Base-by-base conservation (phyloP, 805 yeast species). In the Lipomyces sp. region DNA sequence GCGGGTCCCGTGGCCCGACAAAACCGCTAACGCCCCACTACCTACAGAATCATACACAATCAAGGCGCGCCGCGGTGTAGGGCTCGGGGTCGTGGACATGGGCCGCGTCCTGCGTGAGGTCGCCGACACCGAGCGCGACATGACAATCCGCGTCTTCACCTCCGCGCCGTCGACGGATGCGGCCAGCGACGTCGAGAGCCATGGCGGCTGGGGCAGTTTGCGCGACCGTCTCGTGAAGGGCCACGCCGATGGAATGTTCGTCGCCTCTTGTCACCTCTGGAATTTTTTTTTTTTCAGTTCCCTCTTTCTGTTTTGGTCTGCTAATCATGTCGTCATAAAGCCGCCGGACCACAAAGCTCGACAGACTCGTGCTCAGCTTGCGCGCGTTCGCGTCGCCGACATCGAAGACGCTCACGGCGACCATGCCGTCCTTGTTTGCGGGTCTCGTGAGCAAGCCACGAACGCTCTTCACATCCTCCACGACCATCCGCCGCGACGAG, bases 151-250 rank as follows among this genome's bases (percentile, higher is more conserved):
- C 61, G 69, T 88, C 61, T 88, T 77, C 63, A 84, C 91, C 1
- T 83, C 93, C 0, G 23, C 45, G 2, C 26, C 32, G 18, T 16
- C 51, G 11, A 36, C 31, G 23, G 49, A 22, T n/a, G 37, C 32
- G 34, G 41, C 32, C 28, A 34, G 47, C 7, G 33, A 34, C n/a
- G 53, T 62, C 53, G 72, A 70, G 62, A 49, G 79, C 53, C n/a
- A n/a, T n/a, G n/a, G n/a, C n/a, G 96, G 96, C 43, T 88, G 96
- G 96, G 96, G 96, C 69, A 90, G 84, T 55, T 69, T 86, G 44
- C 78, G 84, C 21, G 88, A 86, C 61, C 73, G 95, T 61, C 84
- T 88, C 53, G 82, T 88, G 57, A 66, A 78, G 14, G 93, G 95
- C 23, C 79, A 90, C 0, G 78, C 75, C 50, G 78, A 77, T 47